Evolutionary conservation across 257 asterid species (phyloP).

Genomic region (Lycium ferocissimum): DNA sequence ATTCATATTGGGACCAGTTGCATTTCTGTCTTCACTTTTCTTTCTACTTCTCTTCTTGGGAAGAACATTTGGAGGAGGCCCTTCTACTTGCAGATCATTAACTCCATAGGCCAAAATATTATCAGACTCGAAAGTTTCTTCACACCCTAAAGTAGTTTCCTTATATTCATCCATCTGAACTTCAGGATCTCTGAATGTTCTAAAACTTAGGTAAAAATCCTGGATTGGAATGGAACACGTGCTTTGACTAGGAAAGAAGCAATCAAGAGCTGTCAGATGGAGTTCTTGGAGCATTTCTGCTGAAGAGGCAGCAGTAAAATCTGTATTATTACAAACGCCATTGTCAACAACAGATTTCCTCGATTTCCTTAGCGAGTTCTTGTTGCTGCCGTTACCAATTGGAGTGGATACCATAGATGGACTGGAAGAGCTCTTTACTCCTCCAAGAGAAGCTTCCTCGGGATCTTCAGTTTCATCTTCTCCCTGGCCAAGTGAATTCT

Average conservation of each 20-base stretch:
- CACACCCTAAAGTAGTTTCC: conserved; percentile 25
- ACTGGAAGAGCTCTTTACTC: conserved; percentile 24
- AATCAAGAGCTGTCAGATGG: conserved; percentile 49
- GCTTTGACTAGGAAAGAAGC: conserved; percentile 43
- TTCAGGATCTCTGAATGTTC: conserved; percentile 54
- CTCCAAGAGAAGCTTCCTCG: conserved; percentile 34
- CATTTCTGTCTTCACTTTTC: conserved; percentile 40
- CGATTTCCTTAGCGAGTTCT: conserved; percentile 33
- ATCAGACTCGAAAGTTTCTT: conserved; percentile 13
- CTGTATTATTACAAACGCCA: conserved; percentile 39
- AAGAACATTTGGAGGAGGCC: conserved; percentile 22
- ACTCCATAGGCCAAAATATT: conserved; percentile 28
- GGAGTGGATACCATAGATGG: conserved; percentile 33
- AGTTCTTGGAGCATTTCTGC: conserved; percentile 65
- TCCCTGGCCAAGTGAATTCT: conserved; percentile 37
- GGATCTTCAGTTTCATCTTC: conserved; percentile 44
- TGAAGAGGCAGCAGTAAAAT: conserved; percentile 48
- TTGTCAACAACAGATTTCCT: conserved; percentile 43
- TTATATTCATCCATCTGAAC: neutral
- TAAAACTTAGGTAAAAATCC: conserved; percentile 57
- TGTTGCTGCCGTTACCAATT: conserved; percentile 27
- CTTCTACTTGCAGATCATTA: conserved; percentile 17
- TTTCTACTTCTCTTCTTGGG: conserved; percentile 42
- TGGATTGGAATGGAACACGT: conserved; percentile 52
- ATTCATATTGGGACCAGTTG: conserved; percentile 33